Base-by-base conservation (phyloP, 208 protist species). In the Acanthamoeba lenticulata region DNA sequence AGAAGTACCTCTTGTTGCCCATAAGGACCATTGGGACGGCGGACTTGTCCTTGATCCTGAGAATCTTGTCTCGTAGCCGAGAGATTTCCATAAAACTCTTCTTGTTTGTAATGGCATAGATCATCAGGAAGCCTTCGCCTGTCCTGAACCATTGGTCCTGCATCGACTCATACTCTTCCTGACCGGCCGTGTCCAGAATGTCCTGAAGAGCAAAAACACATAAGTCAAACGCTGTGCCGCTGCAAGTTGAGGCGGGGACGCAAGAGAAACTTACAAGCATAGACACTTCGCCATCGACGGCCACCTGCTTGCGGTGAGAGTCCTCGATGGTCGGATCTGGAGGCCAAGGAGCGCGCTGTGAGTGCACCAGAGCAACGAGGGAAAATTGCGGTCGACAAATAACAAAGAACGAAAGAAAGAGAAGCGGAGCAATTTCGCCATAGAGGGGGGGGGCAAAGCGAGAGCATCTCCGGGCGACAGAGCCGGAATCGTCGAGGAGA, bases 271-370 rank as follows among this genome's bases (percentile, higher is more conserved):
- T 9, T 77, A 77, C 86, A 38, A 93, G 34, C 90, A 93, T 74
- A 2, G 47, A 57, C 3, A 83, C 90, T 21, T 81, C 62, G 44
- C 65, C 65, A 93, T 93, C 90, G 4, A 93, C 69, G 32, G 42
- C 94, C 62, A 95, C 81, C 93, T 96, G 95, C 74, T 96, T 95
- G 52, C 94, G 38, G 49, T 96, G 94, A 19, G 52, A 89, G 27
- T 96, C 95, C 42, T 96, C 95, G 27, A 96, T 96, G 27, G 95
- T 95, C 57, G 95, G 95, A 90, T 96, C 95, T 85, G 74, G 24
- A 85, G 44, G 38, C 32, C 11, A 57, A 57, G 45, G 29, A 85
- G 27, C n/a, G n/a, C n/a, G n/a, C n/a, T n/a, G n/a, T n/a, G n/a
- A n/a, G n/a, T n/a, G 34, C 9, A 9, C 7, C 15, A n/a, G n/a